Evolutionary conservation across 257 asterid species (phyloP), one percentile per base, ranked within the genome.

Genomic region (Cruciata laevipes): DNA sequence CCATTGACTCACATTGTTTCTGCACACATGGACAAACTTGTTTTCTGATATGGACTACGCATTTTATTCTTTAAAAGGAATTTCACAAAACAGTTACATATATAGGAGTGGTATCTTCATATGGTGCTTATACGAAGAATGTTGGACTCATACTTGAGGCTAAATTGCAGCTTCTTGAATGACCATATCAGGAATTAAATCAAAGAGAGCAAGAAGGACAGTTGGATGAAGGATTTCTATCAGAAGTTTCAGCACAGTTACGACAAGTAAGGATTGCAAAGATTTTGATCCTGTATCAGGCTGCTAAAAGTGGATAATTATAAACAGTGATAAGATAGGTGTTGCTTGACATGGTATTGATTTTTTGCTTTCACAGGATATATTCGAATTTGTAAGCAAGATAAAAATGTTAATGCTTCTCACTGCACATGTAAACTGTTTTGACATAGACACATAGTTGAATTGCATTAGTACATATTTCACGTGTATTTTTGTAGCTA

Each of bases 201-300:
- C 94, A 84, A 87, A 81, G 96, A 69, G 99, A 93, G 83, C 92
- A 85, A 78, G 98, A 93, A 79, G 98, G 98, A 69, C 86, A 84
- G 31, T 91, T 93, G 69, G 99, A 93, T 67, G 97, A 93, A 84
- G 95, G 99, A 63, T 93, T 93, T 76, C 87, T 90, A 27, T 73
- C 99, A 53, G 99, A 93, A 83, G 97, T 90, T 75, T 84, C 79
- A 76, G 99, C 97, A 58, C 97, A 90, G 74, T 74, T 93, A 64
- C 89, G 97, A 57, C 96, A 93, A 74, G 98, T 89, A 82, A 82
- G 97, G 40, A 12, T 57, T 21, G 33, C 68, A 67, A 5, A 63
- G 18, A 33, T 65, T 44, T 51, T 20, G 42, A 56, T 44, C 4
- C 21, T 13, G 0, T 58, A 65, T 20, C 42, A 25, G 25, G 57